These are phyloP conservation scores for Phytophthora pluvialis DNA, from an alignment of 352 stramenopile genomes.

Conservation along the genomic window DNA sequence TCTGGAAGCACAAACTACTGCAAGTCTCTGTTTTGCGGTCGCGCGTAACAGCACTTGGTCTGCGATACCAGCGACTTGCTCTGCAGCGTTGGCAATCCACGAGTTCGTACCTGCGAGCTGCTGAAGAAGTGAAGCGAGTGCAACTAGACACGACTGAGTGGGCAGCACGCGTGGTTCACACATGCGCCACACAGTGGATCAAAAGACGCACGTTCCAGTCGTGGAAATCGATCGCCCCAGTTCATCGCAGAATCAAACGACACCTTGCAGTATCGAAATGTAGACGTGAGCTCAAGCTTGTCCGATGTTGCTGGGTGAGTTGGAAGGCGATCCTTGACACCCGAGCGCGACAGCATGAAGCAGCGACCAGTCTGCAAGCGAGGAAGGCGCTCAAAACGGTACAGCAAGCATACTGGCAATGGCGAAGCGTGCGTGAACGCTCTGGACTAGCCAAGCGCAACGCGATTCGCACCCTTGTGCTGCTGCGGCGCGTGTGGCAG, in stretches of 20 bases:
- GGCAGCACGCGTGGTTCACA: conserved; percentile 15
- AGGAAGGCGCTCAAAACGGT: conserved; percentile 4
- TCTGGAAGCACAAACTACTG: conserved; percentile 21
- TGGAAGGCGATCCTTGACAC: conserved; percentile 15
- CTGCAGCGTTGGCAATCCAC: conserved; percentile 10
- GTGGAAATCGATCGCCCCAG: conserved; percentile 17
- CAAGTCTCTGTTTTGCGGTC: conserved; percentile 6
- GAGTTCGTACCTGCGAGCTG: background rate
- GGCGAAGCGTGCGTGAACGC: conserved; percentile 4
- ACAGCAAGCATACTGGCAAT: conserved; percentile 23
- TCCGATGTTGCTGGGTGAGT: conserved; percentile 16
- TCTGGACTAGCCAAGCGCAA: conserved; percentile 7
- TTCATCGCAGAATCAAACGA: conserved; percentile 5
- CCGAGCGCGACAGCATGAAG: conserved; percentile 6
- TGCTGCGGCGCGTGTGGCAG: conserved; percentile 12
- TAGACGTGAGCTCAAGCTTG: conserved; percentile 10
- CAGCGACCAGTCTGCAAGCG: background rate
- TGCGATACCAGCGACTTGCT: conserved; percentile 1
- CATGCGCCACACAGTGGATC: conserved; percentile 19
- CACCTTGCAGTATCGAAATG: background rate
- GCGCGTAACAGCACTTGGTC: background rate
- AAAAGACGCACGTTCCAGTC: conserved; percentile 11
- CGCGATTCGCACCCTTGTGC: conserved; percentile 11
- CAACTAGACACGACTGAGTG: conserved; percentile 19
- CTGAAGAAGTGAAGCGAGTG: conserved; percentile 3